Conservation (phyloP, 192 early-diverging fungal species). For the Mycoemilia scoparia region DNA sequence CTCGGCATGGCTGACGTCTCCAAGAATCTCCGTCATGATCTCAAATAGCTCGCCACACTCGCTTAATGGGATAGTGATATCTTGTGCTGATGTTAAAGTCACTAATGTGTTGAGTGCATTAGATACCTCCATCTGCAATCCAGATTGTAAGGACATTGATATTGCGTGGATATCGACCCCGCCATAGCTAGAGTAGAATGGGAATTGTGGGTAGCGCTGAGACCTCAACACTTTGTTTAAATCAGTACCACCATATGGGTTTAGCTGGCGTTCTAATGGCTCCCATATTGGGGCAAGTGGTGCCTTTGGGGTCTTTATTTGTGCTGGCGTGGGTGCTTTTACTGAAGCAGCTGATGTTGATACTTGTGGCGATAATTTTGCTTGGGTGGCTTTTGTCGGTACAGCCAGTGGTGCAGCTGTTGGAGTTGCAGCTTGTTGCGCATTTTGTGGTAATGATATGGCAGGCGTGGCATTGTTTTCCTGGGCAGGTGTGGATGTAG, state of each 20-base stretch:
- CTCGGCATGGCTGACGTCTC: no score
- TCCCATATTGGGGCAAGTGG: no score
- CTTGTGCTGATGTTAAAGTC: conserved; percentile 30
- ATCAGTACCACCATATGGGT: conserved; percentile 62
- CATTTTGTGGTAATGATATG: no score
- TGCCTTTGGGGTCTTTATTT: conserved; percentile 2
- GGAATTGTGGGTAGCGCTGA: conserved; percentile 28
- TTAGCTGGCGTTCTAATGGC: conserved; percentile 38
- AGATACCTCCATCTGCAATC: conserved; percentile 50
- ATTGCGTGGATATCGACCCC: conserved; percentile 55
- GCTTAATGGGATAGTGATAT: conserved; percentile 28
- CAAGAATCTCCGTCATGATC: conserved; percentile 38
- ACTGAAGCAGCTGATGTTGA: conserved; percentile 1
- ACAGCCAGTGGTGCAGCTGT: no score
- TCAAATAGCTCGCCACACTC: conserved; percentile 54
- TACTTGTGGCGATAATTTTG: conserved; percentile 1
- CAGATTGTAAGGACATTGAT: conserved; percentile 60
- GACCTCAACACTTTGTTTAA: conserved; percentile 37
- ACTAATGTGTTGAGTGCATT: conserved; percentile 57
- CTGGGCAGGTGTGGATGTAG: no score
- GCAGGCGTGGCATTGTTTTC: no score
- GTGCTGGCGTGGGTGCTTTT: not conserved
- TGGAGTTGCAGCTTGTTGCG: no score
- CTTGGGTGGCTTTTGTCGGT: no score
- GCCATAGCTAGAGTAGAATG: conserved; percentile 28